These are phyloP conservation scores for Lolium multiflorum DNA, from an alignment of 176 grass and related monocot genomes.

Conservation along the genomic window DNA sequence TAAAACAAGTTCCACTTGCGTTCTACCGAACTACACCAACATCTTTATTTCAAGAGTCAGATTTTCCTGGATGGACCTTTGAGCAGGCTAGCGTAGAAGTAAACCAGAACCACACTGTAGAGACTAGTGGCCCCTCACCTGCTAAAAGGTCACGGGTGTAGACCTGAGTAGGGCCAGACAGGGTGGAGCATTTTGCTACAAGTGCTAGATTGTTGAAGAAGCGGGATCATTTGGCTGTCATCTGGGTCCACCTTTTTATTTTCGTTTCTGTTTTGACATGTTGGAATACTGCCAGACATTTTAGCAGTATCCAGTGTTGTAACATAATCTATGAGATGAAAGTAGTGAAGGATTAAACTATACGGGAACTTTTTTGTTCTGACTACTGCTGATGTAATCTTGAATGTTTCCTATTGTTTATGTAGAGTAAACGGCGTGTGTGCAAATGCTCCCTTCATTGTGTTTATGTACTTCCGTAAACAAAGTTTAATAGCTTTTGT, in stretches of 20 bases:
- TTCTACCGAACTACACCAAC: conserved; percentile 83
- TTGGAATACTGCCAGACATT: conserved; percentile 6
- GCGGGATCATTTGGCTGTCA: background rate
- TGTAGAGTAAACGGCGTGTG: conserved; percentile 16
- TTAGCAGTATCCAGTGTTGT: conserved; percentile 12
- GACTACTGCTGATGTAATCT: conserved; percentile 12
- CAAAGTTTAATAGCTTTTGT: no score
- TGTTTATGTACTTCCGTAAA: no score
- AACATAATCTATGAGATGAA: conserved; percentile 30
- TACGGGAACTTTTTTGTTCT: background rate
- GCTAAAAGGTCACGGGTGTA: conserved; percentile 57
- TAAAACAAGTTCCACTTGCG: conserved; percentile 97
- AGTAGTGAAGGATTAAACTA: background rate
- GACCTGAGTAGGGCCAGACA: conserved; percentile 27
- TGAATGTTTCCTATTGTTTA: conserved; percentile 8
- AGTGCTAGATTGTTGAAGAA: conserved; percentile 9
- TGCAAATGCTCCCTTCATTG: no score
- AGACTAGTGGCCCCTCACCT: conserved; percentile 29
- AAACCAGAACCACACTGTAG: conserved; percentile 20
- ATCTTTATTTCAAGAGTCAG: conserved; percentile 69
- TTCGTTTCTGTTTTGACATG: conserved; percentile 4
- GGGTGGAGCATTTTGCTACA: conserved; percentile 28
- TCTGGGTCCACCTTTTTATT: background rate
- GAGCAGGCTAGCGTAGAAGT: conserved; percentile 32
- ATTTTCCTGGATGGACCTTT: conserved; percentile 92